These are phyloP conservation scores for Tagetes erecta DNA, from an alignment of 129 eudicot species.

Conservation along the genomic window DNA sequence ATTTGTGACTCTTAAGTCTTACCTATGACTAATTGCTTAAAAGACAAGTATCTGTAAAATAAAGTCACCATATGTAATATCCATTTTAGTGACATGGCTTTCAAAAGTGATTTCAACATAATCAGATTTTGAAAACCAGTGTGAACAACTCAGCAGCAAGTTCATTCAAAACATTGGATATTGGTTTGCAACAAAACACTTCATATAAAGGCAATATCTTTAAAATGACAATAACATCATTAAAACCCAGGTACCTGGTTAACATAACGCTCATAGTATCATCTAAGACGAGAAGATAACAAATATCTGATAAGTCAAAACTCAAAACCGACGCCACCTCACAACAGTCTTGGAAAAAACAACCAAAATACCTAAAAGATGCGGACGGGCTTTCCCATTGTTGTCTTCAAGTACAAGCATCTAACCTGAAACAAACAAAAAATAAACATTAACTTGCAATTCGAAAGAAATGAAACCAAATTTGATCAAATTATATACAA, in stretches of 20 bases:
- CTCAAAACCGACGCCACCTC: not conserved
- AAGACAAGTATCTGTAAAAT: no score
- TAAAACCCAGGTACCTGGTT: not conserved
- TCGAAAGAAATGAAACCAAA: not conserved
- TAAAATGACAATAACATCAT: not conserved
- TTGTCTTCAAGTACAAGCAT: slow-evolving; percentile 48
- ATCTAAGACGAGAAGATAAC: not conserved
- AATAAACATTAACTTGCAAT: not conserved
- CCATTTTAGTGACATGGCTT: no score
- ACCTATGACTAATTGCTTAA: slow-evolving; percentile 17
- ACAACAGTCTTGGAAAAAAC: slow-evolving; percentile 2
- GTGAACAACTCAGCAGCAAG: no score
- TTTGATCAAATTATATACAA: not conserved
- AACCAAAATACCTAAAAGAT: slow-evolving; percentile 26
- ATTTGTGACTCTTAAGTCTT: slow-evolving; percentile 14
- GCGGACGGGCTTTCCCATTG: slow-evolving; percentile 45
- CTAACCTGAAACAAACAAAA: slow-evolving; percentile 32
- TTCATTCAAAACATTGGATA: not conserved
- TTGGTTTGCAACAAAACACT: not conserved
- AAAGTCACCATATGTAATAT: no score
- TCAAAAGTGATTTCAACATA: no score
- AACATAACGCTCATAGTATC: not conserved
- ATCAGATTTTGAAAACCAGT: no score
- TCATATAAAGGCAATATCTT: not conserved
- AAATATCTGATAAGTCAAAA: not conserved